Evolutionary conservation across 441 rosid species (phyloP).

Genomic region (Adansonia grandidieri): DNA sequence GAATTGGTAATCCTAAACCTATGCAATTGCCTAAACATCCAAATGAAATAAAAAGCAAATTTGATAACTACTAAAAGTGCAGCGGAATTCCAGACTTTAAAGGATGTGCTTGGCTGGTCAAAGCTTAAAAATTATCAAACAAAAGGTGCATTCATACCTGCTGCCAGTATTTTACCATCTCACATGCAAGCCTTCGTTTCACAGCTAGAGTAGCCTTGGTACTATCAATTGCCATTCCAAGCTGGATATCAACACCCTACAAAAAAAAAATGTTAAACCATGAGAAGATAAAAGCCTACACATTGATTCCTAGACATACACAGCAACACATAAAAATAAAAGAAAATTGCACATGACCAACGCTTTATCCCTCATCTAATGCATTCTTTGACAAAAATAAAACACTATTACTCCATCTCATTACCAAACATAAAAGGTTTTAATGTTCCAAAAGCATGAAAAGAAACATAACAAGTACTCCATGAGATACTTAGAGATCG

Average conservation of each 20-base stretch:
- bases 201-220: slow-evolving; percentile 98
- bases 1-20: slow-evolving; percentile 11
- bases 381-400: background rate
- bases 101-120: slow-evolving; percentile 17
- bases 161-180: slow-evolving; percentile 99
- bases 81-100: slow-evolving; percentile 17
- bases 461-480: background rate
- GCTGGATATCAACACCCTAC: slow-evolving; percentile 97
- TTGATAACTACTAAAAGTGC: background rate
- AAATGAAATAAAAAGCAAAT: background rate
- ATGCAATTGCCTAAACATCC: background rate
- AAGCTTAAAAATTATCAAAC: slow-evolving; percentile 2
- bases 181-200: slow-evolving; percentile 99
- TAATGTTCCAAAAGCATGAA: background rate
- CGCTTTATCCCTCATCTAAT: background rate
- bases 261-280: slow-evolving; percentile 24
- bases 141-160: slow-evolving; percentile 56
- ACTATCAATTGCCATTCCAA: slow-evolving; percentile 97
- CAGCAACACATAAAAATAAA: background rate
- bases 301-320: slow-evolving; percentile 2
- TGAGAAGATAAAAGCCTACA: background rate
- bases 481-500: background rate
- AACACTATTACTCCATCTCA: background rate
- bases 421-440: background rate
- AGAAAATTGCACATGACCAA: slow-evolving; percentile 17